Conservation (phyloP, 805 yeast species). For the Saturnispora dispora region DNA sequence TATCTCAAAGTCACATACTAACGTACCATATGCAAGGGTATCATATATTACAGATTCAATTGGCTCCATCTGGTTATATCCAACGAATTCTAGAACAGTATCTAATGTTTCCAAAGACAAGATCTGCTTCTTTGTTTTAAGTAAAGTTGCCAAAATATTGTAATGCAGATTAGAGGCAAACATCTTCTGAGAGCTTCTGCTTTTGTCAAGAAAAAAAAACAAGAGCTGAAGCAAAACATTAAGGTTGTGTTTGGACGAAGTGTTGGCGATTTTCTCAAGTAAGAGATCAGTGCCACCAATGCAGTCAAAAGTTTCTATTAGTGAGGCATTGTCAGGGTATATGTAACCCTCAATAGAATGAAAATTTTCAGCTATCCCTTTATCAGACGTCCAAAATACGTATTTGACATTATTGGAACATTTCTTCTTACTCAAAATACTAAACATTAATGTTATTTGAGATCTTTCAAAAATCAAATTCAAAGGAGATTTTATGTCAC, state of each 20-base stretch:
- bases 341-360: background rate
- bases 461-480: background rate
- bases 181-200: constrained; percentile 42
- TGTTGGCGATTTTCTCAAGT: constrained; percentile 37
- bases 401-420: background rate
- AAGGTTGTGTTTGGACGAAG: constrained; percentile 29
- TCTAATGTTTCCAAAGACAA: constrained; percentile 39
- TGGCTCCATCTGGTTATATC: constrained; percentile 44
- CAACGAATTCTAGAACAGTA: constrained; percentile 42
- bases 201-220: constrained; percentile 34
- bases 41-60: constrained; percentile 50
- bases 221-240: constrained; percentile 32
- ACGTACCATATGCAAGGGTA: constrained; percentile 43
- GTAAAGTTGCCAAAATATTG: constrained; percentile 44
- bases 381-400: background rate
- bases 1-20: constrained; percentile 56
- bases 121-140: constrained; percentile 36
- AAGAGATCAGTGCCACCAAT: constrained; percentile 46
- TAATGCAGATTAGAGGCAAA: constrained; percentile 56
- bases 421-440: background rate
- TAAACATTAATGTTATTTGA: constrained; percentile 1
- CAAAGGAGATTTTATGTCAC: background rate
- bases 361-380: background rate
- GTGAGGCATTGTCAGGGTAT: background rate
- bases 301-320: constrained; percentile 25